Conservation (phyloP, 2,329 filamentous ascomycete genomes). For the Ascochyta pisi region DNA sequence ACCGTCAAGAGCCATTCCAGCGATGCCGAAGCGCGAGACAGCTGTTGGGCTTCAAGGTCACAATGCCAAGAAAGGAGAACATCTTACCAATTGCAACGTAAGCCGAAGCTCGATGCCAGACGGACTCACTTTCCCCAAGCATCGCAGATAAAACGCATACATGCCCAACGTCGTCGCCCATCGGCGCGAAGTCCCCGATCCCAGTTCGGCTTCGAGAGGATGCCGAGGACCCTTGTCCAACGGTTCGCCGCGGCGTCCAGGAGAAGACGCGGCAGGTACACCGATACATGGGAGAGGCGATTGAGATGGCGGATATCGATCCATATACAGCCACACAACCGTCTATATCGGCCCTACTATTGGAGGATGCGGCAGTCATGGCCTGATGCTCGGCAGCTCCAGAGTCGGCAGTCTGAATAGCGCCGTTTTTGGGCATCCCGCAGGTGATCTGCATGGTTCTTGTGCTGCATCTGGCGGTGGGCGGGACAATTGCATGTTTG, state of each 20-base stretch:
- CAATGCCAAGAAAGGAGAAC: too few species aligned
- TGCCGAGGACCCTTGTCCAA: constrained; percentile 2
- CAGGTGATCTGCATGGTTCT: background rate
- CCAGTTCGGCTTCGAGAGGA: background rate
- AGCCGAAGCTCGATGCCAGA: background rate
- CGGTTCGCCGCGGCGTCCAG: constrained; percentile 3
- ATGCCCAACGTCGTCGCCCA: background rate
- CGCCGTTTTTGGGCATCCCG: constrained; percentile 4
- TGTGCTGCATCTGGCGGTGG: background rate
- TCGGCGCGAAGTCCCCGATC: constrained; percentile 6
- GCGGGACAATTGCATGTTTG: background rate
- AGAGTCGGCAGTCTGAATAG: background rate
- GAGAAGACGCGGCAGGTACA: background rate
- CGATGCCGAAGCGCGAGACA: too few species aligned
- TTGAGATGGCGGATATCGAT: background rate
- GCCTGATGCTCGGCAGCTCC: constrained; percentile 1
- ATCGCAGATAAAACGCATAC: background rate
- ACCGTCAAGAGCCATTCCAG: too few species aligned
- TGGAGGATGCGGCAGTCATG: background rate
- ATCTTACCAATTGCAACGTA: too few species aligned
- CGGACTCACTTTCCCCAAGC: background rate
- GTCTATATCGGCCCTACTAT: constrained; percentile 2
- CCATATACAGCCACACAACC: background rate
- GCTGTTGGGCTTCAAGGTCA: too few species aligned
- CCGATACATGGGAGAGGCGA: constrained; percentile 1